Base-by-base conservation (phyloP, 345 rosid genomes). In the Eucalyptus guilfoylei region DNA sequence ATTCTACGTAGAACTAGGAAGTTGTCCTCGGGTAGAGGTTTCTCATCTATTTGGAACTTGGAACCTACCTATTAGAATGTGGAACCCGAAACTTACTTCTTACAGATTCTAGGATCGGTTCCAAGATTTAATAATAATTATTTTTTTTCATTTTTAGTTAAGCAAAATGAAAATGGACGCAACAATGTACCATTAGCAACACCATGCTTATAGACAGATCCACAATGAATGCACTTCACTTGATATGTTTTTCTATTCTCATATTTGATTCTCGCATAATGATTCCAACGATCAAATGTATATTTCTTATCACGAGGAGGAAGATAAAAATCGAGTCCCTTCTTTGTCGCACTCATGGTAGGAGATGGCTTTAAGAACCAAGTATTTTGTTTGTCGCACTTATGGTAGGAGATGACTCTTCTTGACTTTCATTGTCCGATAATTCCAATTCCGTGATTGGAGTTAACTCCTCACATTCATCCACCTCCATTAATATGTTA, bases 21-120 rank as follows among this genome's bases (percentile, higher is more conserved):
- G 24, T 2, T 52, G 2, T 21, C 24, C 1, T 52, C 0, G 1
- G 0, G 9, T 17, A 19, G 1, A 52, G 4, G 0, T 52, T 52
- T 0, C 24, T 52, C 2, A 19, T 52, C 9, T 52, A 21, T 52
- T 52, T 14, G 0, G 58, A 21, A 52, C 19, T 0, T 52, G 14
- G 2, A 52, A 52, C 23, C 23, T 52, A 50, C 6, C 55, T 9
- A 52, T 19, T 1, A 52, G 0, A 52, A 52, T 21, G 1, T 52
- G 2, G 58, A 52, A 0, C 58, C 1, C 0, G 4, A 8, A 52
- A 52, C 58, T 19, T 52, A 52, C 2, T 17, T 52, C 4, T 52
- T 52, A 52, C 1, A 4, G 5, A 3, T 19, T 19, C 4, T 50
- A 1, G 23, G 4, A 19, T 52, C 0, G 16, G 24, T 49, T 2